Percentiles rank a stretch among this genome's conserved stretches.
phyloP scores from a whole-genome alignment of 106 monocot species.

The Dendrobium officinale region DNA sequence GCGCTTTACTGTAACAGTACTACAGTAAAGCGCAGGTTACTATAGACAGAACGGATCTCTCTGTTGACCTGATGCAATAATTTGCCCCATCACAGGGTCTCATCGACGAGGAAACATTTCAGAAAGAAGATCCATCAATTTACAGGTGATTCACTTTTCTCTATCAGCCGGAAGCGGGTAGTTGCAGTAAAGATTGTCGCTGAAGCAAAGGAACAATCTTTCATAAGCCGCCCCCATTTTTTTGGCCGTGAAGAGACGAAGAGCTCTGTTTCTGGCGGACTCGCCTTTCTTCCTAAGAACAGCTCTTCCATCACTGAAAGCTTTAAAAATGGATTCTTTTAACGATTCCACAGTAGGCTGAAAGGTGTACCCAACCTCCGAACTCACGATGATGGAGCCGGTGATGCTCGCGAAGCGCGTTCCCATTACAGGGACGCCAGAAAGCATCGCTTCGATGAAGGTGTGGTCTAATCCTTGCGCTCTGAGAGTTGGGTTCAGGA shows the following conservation, averaged over 20 bases:
- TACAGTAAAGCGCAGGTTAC: too few relatives aligned
- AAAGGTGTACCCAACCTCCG: constrained; percentile 66
- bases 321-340: constrained; percentile 33
- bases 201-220: constrained; percentile 77
- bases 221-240: constrained; percentile 83
- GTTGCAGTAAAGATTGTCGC: constrained; percentile 36
- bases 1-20: too few relatives aligned
- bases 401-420: constrained; percentile 76
- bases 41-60: too few relatives aligned
- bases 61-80: too few relatives aligned
- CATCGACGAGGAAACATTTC: too few relatives aligned
- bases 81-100: too few relatives aligned
- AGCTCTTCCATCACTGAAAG: constrained; percentile 29
- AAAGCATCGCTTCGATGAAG: constrained; percentile 82
- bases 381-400: constrained; percentile 43
- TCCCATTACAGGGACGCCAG: constrained; percentile 44
- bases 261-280: constrained; percentile 41
- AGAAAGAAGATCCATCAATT: too few relatives aligned
- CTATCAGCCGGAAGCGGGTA: constrained; percentile 34
- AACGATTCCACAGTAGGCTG: constrained; percentile 50
- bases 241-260: constrained; percentile 40
- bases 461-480: constrained; percentile 87
- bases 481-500: constrained; percentile 70
- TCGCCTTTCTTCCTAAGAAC: constrained; percentile 45
- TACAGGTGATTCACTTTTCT: too few relatives aligned